Evolutionary conservation across 768 basidiomycete genomes (phyloP).

Genomic region (Tulasnella sp.): DNA sequence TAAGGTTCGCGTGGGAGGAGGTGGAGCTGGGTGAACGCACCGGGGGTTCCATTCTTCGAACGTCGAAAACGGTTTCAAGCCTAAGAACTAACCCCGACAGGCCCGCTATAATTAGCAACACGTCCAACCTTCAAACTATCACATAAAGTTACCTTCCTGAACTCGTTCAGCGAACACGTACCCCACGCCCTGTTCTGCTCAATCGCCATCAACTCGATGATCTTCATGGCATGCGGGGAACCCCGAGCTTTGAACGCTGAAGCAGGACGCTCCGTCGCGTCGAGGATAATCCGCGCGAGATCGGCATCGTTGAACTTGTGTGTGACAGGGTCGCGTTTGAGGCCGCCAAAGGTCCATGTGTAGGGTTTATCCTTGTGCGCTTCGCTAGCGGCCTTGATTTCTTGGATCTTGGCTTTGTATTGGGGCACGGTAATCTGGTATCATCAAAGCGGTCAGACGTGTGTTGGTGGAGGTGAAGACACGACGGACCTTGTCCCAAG

Average conservation of each 20-base stretch:
- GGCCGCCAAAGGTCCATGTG: neutral
- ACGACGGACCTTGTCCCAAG: constrained; percentile 14
- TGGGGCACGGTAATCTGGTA: neutral
- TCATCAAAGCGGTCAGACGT: neutral
- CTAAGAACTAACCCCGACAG: constrained; percentile 8
- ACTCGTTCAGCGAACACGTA: constrained; percentile 50
- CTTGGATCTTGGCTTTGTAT: neutral
- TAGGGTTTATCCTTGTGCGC: neutral
- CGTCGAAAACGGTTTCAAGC: constrained; percentile 15
- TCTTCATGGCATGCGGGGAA: constrained; percentile 16
- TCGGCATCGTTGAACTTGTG: constrained; percentile 14
- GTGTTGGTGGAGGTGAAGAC: neutral
- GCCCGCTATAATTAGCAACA: constrained; percentile 41
- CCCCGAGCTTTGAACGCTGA: constrained; percentile 17
- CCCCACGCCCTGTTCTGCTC: constrained; percentile 18
- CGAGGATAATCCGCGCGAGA: constrained; percentile 16
- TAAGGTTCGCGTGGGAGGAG: too few species aligned
- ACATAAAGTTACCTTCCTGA: constrained; percentile 53
- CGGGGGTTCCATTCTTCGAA: constrained; percentile 26
- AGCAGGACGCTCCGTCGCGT: constrained; percentile 16
- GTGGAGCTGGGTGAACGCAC: constrained; percentile 42
- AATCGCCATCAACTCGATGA: constrained; percentile 19
- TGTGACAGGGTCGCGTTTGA: neutral
- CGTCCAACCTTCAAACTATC: neutral
- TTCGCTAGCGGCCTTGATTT: neutral